These are phyloP conservation scores for Cudoniella acicularis DNA, from an alignment of 495 filamentous ascomycete genomes.

Conservation along the genomic window DNA sequence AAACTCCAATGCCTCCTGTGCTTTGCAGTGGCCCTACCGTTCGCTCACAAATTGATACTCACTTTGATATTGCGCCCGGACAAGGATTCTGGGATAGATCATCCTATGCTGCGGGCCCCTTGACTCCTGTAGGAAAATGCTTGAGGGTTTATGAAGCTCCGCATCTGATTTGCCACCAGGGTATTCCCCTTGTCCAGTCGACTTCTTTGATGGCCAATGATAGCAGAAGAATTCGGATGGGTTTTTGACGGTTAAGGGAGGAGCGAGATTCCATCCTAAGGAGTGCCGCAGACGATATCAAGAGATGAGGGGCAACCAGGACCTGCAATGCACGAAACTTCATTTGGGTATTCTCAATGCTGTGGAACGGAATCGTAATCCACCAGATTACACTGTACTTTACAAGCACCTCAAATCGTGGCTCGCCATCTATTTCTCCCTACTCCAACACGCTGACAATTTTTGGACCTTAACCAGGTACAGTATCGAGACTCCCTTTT, in stretches of 20 bases:
- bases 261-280: too few species aligned
- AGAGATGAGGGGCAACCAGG: conserved; percentile 3
- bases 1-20: neutral
- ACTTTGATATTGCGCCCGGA: neutral
- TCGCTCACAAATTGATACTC: neutral
- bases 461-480: conserved; percentile 41
- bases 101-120: conserved; percentile 17
- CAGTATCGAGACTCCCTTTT: conserved; percentile 64
- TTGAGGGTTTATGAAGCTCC: neutral
- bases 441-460: too few species aligned
- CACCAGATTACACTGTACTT: neutral
- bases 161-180: conserved; percentile 3
- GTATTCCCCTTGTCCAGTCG: neutral
- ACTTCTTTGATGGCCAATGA: too few species aligned
- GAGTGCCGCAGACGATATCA: too few species aligned
- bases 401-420: conserved; percentile 4
- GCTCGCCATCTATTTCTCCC: neutral
- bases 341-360: conserved; percentile 18
- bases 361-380: conserved; percentile 12
- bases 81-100: conserved; percentile 17
- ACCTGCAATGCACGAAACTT: conserved; percentile 10
- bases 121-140: conserved; percentile 9
- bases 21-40: neutral
- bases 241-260: too few species aligned
- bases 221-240: too few species aligned